Percentiles rank a stretch among this genome's conserved stretches.
These are phyloP conservation scores for Puccinia horiana DNA, from an alignment of 1,284 basidiomycete genomes.

Conservation along the genomic window DNA sequence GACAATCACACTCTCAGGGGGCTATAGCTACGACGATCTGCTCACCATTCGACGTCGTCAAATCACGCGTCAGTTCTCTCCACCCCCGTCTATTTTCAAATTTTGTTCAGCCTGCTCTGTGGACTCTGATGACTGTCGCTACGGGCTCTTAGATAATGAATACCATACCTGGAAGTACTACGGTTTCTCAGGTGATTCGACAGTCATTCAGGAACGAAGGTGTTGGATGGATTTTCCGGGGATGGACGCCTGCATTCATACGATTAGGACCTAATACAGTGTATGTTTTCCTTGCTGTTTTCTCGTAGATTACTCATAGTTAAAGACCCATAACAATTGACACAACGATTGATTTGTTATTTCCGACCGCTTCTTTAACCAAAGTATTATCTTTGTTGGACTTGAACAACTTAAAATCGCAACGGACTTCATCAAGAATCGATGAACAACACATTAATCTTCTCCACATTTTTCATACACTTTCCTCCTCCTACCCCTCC, in stretches of 20 bases:
- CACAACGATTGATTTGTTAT: neutral
- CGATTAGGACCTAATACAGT: slow-evolving; percentile 54
- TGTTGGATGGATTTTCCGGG: slow-evolving; percentile 86
- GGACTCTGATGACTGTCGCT: slow-evolving; percentile 74
- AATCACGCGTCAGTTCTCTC: slow-evolving; percentile 62
- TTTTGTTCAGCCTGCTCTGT: slow-evolving; percentile 65
- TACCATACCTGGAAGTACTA: slow-evolving; percentile 60
- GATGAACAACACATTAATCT: neutral
- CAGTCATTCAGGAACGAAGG: slow-evolving; percentile 76
- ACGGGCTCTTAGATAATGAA: slow-evolving; percentile 35
- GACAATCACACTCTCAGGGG: slow-evolving; percentile 2
- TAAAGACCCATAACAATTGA: neutral
- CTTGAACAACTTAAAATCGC: slow-evolving; percentile 45
- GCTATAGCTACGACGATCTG: slow-evolving; percentile 66
- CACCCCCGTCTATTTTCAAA: neutral
- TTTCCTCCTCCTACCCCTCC: neutral
- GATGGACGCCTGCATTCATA: slow-evolving; percentile 60
- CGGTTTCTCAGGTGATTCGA: slow-evolving; percentile 71
- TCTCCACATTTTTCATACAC: neutral
- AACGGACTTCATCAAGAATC: slow-evolving; percentile 26
- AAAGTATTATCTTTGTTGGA: slow-evolving; percentile 43
- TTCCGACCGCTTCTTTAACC: neutral
- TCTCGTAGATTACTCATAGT: neutral
- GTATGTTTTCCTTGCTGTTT: slow-evolving; percentile 1
- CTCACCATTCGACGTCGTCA: slow-evolving; percentile 86